A percentile compares a stretch with the other conserved stretches of the same genome.
Evolutionary conservation across 2,329 filamentous ascomycete genomes (phyloP).

Genomic region (Coleophoma crateriformis): DNA sequence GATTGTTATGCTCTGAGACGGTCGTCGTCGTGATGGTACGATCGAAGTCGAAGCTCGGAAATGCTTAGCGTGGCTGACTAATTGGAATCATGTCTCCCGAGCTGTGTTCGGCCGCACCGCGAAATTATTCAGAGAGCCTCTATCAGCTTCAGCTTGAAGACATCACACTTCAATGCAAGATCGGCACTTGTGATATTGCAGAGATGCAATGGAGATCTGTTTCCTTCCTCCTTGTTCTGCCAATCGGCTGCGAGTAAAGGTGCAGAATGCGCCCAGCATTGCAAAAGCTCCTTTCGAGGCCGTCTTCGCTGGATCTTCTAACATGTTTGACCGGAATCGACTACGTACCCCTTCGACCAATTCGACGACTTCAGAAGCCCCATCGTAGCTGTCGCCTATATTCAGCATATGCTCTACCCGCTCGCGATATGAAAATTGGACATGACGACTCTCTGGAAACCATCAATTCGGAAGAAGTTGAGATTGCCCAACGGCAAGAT

Average conservation of each 20-base stretch:
- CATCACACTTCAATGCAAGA: neutral
- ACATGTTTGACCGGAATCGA: slow-evolving; percentile 10
- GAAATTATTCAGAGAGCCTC: too few species aligned
- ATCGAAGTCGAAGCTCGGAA: slow-evolving; percentile 2
- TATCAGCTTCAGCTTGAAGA: neutral
- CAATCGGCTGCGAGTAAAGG: slow-evolving; percentile 8
- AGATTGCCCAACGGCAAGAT: too few species aligned
- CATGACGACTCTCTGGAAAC: neutral
- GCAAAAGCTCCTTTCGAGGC: slow-evolving; percentile 22
- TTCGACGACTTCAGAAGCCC: neutral
- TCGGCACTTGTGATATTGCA: neutral
- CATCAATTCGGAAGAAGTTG: too few species aligned
- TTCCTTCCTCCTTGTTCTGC: neutral
- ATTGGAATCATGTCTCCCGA: neutral
- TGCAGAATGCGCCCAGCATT: slow-evolving; percentile 21
- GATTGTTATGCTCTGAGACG: slow-evolving; percentile 3
- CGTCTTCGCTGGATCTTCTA: slow-evolving; percentile 20
- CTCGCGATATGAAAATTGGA: neutral
- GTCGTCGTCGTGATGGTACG: slow-evolving; percentile 6
- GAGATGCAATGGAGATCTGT: slow-evolving; percentile 18
- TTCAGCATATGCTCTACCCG: neutral
- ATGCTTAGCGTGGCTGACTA: slow-evolving; percentile 1
- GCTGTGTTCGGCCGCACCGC: too few species aligned
- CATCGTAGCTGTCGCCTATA: neutral
- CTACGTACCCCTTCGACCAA: neutral